Conservation (phyloP, 169 alveolate species). For the Plasmodium fragile region DNA sequence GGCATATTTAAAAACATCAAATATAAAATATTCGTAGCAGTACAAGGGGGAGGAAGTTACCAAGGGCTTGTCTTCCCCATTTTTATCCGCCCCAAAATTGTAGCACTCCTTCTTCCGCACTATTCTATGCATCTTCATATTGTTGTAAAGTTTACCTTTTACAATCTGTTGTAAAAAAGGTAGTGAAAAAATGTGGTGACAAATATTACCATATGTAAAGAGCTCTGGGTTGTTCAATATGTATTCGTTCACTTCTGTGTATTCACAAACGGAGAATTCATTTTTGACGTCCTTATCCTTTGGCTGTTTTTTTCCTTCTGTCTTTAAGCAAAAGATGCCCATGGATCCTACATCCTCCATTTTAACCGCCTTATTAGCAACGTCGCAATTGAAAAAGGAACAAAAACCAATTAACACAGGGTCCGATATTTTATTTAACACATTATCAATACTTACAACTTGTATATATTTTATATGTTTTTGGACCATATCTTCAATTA, state of each 20-base stretch:
- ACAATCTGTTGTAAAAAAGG: constrained; percentile 76
- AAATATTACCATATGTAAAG: constrained; percentile 81
- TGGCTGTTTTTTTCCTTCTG: background rate
- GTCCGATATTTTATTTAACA: constrained; percentile 75
- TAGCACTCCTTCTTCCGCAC: constrained; percentile 39
- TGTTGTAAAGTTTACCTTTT: constrained; percentile 63
- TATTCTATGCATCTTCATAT: constrained; percentile 80
- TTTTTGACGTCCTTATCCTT: background rate
- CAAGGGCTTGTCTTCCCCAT: background rate
- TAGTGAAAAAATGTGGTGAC: constrained; percentile 83
- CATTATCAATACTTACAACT: constrained; percentile 66
- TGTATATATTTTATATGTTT: constrained; percentile 52
- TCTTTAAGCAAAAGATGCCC: constrained; percentile 60
- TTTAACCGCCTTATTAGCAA: constrained; percentile 63
- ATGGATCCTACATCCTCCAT: constrained; percentile 21
- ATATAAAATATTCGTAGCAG: constrained; percentile 83
- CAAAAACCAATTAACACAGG: constrained; percentile 60
- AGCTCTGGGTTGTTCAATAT: constrained; percentile 31
- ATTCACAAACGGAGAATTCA: constrained; percentile 68
- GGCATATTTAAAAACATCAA: constrained; percentile 83
- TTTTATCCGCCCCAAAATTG: constrained; percentile 4
- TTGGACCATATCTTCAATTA: constrained; percentile 41
- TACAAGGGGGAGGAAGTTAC: constrained; percentile 73
- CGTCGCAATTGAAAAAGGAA: constrained; percentile 37
- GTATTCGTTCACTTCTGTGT: constrained; percentile 45